phyloP scores from a whole-genome alignment of 129 eudicot genomes.

The Kitagawia praeruptora region DNA sequence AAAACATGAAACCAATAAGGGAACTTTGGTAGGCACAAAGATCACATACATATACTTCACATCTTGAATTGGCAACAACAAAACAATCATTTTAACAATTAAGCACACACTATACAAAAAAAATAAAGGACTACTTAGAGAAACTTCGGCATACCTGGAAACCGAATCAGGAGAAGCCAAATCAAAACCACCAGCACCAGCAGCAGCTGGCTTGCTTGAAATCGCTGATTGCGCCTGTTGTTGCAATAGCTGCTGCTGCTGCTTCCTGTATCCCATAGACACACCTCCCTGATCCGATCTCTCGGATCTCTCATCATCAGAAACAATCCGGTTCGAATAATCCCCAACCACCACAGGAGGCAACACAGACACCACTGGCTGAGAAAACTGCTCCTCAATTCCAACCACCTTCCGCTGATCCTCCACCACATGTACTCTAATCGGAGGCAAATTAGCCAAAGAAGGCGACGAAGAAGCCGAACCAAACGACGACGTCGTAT shows the following conservation, averaged over 20 bases:
- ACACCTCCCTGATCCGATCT: constrained; percentile 39
- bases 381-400: constrained; percentile 49
- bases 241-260: constrained; percentile 2
- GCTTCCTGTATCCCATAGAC: constrained; percentile 19
- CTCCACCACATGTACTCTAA: constrained; percentile 29
- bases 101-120: background rate
- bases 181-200: constrained; percentile 14
- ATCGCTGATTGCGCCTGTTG: constrained; percentile 11
- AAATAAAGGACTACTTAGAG: background rate
- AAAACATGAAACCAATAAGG: background rate
- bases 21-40: background rate
- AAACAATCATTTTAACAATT: background rate
- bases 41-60: background rate
- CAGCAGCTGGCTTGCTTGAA: constrained; percentile 2
- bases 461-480: constrained; percentile 42
- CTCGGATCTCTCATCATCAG: constrained; percentile 51
- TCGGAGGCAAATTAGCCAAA: constrained; percentile 40
- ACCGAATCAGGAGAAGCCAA: constrained; percentile 51
- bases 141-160: constrained; percentile 23
- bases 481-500: constrained; percentile 44
- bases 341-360: constrained; percentile 19
- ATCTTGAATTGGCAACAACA: background rate
- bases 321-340: constrained; percentile 26
- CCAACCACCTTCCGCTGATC: constrained; percentile 24
- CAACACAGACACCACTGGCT: constrained; percentile 14